Evolutionary conservation across 2,329 filamentous ascomycete species (phyloP).

Genomic region (Coniella vitis): DNA sequence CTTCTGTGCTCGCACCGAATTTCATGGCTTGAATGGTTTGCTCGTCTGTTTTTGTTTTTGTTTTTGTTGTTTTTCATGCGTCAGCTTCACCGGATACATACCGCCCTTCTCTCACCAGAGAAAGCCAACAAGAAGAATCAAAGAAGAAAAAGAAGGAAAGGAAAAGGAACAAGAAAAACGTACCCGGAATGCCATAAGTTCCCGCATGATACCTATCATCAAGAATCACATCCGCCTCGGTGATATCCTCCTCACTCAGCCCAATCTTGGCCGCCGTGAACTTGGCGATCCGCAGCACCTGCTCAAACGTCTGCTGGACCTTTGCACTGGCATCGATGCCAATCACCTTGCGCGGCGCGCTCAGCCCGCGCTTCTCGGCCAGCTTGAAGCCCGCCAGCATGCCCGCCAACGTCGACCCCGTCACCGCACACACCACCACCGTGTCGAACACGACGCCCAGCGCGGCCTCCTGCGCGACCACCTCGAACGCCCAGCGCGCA

Average conservation of each 20-base stretch:
- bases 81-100: too few relatives aligned
- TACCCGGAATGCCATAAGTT: conserved; percentile 52
- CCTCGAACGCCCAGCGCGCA: conserved; percentile 64
- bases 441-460: conserved; percentile 60
- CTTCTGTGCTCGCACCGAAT: conserved; percentile 62
- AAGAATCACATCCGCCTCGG: conserved; percentile 54
- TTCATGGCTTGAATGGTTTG: conserved; percentile 61
- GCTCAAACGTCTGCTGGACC: conserved; percentile 53
- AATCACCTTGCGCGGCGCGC: conserved; percentile 47
- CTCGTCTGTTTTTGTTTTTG: too few relatives aligned
- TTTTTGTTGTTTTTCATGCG: too few relatives aligned
- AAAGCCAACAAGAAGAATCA: background rate
- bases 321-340: conserved; percentile 62
- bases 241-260: conserved; percentile 51
- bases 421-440: conserved; percentile 63
- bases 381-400: conserved; percentile 69
- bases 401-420: conserved; percentile 63
- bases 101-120: background rate
- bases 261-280: conserved; percentile 58
- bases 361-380: conserved; percentile 39
- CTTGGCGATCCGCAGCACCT: conserved; percentile 60
- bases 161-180: background rate
- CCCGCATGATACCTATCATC: conserved; percentile 61
- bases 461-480: conserved; percentile 54
- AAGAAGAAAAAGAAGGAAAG: background rate